A percentile compares a stretch with the other conserved stretches of the same genome.
Evolutionary conservation across 2,329 filamentous ascomycete genomes (phyloP).

Genomic region (Graphiopsis chlorocephala): DNA sequence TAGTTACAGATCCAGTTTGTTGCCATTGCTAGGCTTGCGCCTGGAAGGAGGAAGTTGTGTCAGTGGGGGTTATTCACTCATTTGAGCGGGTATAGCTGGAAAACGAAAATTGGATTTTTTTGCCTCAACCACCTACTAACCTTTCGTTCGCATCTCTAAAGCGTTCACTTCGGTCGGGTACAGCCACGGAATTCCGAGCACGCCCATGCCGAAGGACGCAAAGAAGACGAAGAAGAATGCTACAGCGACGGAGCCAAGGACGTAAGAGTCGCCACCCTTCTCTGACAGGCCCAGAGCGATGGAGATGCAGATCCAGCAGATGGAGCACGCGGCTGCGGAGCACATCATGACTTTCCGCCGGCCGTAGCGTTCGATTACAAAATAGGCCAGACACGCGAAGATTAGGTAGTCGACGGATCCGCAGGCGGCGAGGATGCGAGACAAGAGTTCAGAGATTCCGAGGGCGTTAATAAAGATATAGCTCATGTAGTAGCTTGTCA

Average conservation of each 20-base stretch:
- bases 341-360: slow-evolving; percentile 50
- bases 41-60: background rate
- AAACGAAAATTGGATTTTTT: background rate
- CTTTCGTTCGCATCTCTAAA: slow-evolving; percentile 27
- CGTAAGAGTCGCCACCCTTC: slow-evolving; percentile 43
- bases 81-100: background rate
- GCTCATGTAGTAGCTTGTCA: slow-evolving; percentile 37
- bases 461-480: slow-evolving; percentile 52
- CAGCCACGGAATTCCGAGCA: slow-evolving; percentile 48
- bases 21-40: slow-evolving; percentile 36
- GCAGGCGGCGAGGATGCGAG: slow-evolving; percentile 49
- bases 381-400: slow-evolving; percentile 47
- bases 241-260: slow-evolving; percentile 48
- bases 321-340: slow-evolving; percentile 47
- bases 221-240: slow-evolving; percentile 45
- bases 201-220: slow-evolving; percentile 37
- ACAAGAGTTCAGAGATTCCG: slow-evolving; percentile 49
- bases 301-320: slow-evolving; percentile 51
- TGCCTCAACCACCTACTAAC: background rate
- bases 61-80: background rate
- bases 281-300: slow-evolving; percentile 43
- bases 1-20: slow-evolving; percentile 50
- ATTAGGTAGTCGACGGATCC: slow-evolving; percentile 51
- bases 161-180: slow-evolving; percentile 31
- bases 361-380: slow-evolving; percentile 50